These are phyloP conservation scores for Puccinia coronata DNA, from an alignment of 1,284 basidiomycete species.

Conservation along the genomic window DNA sequence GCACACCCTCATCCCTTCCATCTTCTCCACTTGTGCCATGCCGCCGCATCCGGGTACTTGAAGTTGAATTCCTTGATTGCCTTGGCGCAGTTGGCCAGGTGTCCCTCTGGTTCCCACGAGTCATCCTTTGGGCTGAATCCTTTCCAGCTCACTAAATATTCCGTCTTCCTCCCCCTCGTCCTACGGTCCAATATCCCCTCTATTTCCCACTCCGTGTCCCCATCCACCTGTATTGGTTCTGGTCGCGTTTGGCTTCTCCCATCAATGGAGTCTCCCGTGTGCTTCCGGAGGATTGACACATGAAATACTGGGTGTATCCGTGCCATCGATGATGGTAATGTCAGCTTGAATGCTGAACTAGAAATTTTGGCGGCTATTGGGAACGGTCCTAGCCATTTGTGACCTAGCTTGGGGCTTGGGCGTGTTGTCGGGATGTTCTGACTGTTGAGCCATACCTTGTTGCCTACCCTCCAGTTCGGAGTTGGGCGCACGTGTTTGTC, in stretches of 20 bases:
- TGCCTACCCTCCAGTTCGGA: too few relatives aligned
- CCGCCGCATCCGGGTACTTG: neutral
- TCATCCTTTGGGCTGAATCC: too few relatives aligned
- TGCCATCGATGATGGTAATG: neutral
- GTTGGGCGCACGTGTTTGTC: too few relatives aligned
- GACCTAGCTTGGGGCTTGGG: neutral
- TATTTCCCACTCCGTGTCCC: neutral
- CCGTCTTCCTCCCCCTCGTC: neutral
- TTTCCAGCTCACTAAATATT: too few relatives aligned
- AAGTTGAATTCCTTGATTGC: neutral
- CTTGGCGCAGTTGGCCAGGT: too few relatives aligned
- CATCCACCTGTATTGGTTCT: neutral
- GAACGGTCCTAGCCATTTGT: slow-evolving; percentile 14
- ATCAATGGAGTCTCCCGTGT: too few relatives aligned
- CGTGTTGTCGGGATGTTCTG: slow-evolving; percentile 12
- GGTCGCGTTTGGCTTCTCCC: neutral
- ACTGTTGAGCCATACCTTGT: too few relatives aligned
- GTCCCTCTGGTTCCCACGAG: too few relatives aligned
- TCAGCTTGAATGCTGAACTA: neutral
- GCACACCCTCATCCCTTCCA: neutral
- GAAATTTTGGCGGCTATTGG: neutral
- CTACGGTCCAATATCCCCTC: slow-evolving; percentile 61
- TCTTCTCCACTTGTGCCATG: neutral
- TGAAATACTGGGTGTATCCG: neutral
- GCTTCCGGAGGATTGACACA: too few relatives aligned